Evolutionary conservation across 352 stramenopile species (phyloP).

Genomic region (Thraustochytrium striatum): DNA sequence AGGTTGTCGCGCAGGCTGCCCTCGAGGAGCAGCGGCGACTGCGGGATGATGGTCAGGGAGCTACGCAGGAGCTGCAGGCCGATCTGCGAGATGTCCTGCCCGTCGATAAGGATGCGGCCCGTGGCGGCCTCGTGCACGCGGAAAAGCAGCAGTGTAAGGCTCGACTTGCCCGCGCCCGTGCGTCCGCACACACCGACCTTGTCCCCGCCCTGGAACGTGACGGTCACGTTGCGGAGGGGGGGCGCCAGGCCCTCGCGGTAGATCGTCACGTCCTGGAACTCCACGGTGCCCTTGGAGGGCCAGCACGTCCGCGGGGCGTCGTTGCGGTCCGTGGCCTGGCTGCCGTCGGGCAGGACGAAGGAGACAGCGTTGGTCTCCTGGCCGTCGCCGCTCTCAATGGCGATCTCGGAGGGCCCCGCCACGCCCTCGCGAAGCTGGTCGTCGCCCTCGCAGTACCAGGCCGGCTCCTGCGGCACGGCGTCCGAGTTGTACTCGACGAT

Average conservation of each 20-base stretch:
- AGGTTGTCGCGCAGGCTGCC: constrained; percentile 75
- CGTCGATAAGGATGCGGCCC: constrained; percentile 74
- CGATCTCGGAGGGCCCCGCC: background rate
- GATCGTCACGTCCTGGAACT: constrained; percentile 55
- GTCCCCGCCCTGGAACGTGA: constrained; percentile 50
- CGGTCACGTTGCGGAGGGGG: constrained; percentile 49
- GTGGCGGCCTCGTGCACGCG: constrained; percentile 27
- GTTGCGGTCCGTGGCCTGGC: background rate
- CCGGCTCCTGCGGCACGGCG: constrained; percentile 15
- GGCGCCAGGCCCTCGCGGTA: constrained; percentile 52
- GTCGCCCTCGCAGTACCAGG: constrained; percentile 48
- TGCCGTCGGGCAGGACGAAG: background rate
- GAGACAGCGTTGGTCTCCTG: background rate
- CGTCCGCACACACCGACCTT: constrained; percentile 54
- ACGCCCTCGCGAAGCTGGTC: constrained; percentile 37
- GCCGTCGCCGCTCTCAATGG: background rate
- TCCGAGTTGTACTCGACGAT: constrained; percentile 56
- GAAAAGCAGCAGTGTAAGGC: constrained; percentile 30
- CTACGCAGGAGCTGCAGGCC: constrained; percentile 58
- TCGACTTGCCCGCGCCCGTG: constrained; percentile 53
- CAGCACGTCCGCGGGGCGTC: constrained; percentile 56
- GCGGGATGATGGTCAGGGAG: constrained; percentile 68
- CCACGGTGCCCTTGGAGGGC: constrained; percentile 66
- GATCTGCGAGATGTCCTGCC: constrained; percentile 67
- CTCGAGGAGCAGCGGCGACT: constrained; percentile 75